Evolutionary conservation across 1,284 basidiomycete genomes (phyloP).

Genomic region (Ustilago xerochloae): DNA sequence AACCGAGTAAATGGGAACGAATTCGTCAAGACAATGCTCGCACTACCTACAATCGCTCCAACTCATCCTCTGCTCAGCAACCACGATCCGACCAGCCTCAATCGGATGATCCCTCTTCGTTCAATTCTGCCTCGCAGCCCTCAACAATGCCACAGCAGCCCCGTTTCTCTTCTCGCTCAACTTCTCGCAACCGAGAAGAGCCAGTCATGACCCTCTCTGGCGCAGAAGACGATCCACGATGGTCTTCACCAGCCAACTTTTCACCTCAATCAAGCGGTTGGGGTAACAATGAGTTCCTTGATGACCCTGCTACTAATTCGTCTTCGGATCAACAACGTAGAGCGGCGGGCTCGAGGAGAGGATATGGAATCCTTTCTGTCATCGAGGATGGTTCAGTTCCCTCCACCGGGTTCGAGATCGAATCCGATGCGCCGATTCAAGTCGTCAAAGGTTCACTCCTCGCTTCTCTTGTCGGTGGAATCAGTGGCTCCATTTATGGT

Average conservation of each 20-base stretch:
- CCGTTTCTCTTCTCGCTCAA: not conserved
- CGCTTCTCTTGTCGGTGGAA: slow-evolving; percentile 28
- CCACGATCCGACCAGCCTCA: slow-evolving; percentile 6
- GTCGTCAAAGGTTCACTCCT: slow-evolving; percentile 51
- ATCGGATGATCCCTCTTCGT: slow-evolving; percentile 13
- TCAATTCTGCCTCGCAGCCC: not conserved
- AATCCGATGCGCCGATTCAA: slow-evolving; percentile 44
- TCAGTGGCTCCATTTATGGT: slow-evolving; percentile 42
- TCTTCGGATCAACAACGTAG: not conserved
- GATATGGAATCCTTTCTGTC: slow-evolving; percentile 39
- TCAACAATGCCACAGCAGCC: slow-evolving; percentile 1
- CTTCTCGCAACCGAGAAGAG: slow-evolving; percentile 20
- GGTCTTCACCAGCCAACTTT: slow-evolving; percentile 31
- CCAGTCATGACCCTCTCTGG: slow-evolving; percentile 41
- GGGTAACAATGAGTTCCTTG: slow-evolving; percentile 39
- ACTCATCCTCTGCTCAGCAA: too few relatives aligned
- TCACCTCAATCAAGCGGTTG: slow-evolving; percentile 34
- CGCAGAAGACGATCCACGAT: slow-evolving; percentile 38
- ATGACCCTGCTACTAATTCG: slow-evolving; percentile 20
- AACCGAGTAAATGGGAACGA: slow-evolving; percentile 54
- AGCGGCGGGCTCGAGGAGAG: not conserved
- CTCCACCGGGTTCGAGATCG: slow-evolving; percentile 23
- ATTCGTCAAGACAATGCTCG: slow-evolving; percentile 56
- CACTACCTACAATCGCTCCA: slow-evolving; percentile 29
- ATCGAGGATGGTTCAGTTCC: slow-evolving; percentile 14